Evolutionary conservation across 768 basidiomycete species (phyloP).

Genomic region (Termitomyces sp.): DNA sequence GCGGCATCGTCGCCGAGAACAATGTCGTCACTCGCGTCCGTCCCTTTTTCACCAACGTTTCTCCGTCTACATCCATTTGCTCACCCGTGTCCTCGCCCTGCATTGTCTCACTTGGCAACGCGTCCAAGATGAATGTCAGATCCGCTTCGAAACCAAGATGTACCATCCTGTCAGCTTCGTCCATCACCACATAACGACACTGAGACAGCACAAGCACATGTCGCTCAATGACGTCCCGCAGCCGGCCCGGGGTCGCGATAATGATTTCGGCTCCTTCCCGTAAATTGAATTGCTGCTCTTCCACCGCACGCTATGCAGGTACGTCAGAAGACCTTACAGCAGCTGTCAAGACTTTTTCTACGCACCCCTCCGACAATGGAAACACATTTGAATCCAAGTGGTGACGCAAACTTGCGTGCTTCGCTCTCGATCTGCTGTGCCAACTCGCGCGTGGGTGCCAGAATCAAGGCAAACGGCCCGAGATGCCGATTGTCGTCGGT

Average conservation of each 20-base stretch:
- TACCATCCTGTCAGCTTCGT: conserved; percentile 99
- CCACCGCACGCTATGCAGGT: conserved; percentile 70
- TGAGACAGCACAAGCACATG: conserved; percentile 94
- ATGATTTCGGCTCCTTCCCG: conserved; percentile 99
- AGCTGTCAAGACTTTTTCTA: conserved; percentile 19
- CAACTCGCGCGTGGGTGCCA: conserved; percentile 97
- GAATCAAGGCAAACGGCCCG: conserved; percentile 89
- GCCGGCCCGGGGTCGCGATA: conserved; percentile 97
- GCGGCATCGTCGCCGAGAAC: conserved; percentile 98
- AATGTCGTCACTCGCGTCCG: conserved; percentile 91
- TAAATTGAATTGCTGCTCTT: conserved; percentile 97
- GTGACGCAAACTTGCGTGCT: conserved; percentile 86
- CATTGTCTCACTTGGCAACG: conserved; percentile 84
- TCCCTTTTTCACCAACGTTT: conserved; percentile 66
- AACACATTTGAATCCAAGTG: conserved; percentile 90
- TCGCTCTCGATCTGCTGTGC: conserved; percentile 97
- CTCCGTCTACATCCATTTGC: conserved; percentile 77
- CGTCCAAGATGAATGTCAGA: conserved; percentile 91
- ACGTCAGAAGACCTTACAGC: conserved; percentile 14
- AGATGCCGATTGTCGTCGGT: conserved; percentile 92
- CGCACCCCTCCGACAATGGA: conserved; percentile 97
- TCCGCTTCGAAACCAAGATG: conserved; percentile 96
- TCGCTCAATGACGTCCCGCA: conserved; percentile 96
- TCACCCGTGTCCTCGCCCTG: conserved; percentile 79
- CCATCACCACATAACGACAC: conserved; percentile 99